phyloP scores from a whole-genome alignment of 495 filamentous ascomycete genomes.

The Xylaria telfairii region DNA sequence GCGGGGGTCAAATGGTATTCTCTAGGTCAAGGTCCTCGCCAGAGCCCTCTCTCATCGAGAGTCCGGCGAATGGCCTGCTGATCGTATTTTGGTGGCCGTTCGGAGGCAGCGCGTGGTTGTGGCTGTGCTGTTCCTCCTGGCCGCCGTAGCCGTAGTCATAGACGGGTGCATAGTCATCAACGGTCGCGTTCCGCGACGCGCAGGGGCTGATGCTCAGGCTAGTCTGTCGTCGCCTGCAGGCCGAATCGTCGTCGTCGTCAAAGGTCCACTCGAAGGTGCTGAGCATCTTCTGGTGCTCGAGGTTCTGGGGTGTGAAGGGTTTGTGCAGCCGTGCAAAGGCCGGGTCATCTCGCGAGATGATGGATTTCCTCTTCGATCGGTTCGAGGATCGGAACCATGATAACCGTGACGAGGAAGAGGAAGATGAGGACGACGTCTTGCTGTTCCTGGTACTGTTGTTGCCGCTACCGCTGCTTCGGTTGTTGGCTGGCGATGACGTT shows the following conservation, averaged over 20 bases:
- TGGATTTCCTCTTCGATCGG: conserved; percentile 16
- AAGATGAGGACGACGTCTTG: conserved; percentile 4
- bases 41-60: neutral
- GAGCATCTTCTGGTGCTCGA: conserved; percentile 39
- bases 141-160: conserved; percentile 9
- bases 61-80: neutral
- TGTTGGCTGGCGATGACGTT: neutral
- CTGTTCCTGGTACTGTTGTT: conserved; percentile 4
- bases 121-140: neutral
- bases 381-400: conserved; percentile 23
- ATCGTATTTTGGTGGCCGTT: conserved; percentile 12
- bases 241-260: conserved; percentile 24
- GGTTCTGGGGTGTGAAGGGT: conserved; percentile 38
- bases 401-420: conserved; percentile 11
- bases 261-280: conserved; percentile 38
- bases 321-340: conserved; percentile 31
- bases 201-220: conserved; percentile 37
- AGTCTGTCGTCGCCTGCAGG: conserved; percentile 27
- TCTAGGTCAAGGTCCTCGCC: neutral
- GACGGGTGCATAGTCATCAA: conserved; percentile 24
- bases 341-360: conserved; percentile 24
- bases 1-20: neutral
- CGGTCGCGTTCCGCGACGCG: conserved; percentile 33
- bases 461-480: neutral
- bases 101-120: conserved; percentile 14